Percentiles rank a stretch among this genome's conserved stretches.
Evolutionary conservation across 495 filamentous ascomycete species (phyloP).

Genomic region (Aspergillus taichungensis): DNA sequence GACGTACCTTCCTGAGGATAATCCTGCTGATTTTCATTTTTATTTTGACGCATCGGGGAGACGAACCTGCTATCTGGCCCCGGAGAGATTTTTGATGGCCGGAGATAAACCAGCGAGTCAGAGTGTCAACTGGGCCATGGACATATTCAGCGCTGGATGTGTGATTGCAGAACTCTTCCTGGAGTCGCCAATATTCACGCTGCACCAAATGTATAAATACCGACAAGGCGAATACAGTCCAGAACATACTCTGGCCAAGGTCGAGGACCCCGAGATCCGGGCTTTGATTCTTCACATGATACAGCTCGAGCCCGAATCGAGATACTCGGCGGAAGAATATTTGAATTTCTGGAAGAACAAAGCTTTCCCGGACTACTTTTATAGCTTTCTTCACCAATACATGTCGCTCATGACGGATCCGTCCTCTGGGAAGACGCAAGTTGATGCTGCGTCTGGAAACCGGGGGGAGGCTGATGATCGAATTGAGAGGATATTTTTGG

Average conservation of each 20-base stretch:
- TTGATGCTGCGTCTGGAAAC: slow-evolving; percentile 54
- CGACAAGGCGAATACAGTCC: slow-evolving; percentile 89
- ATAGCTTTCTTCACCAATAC: slow-evolving; percentile 93
- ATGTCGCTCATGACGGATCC: slow-evolving; percentile 95
- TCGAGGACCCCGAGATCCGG: slow-evolving; percentile 78
- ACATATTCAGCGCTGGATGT: slow-evolving; percentile 95
- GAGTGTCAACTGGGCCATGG: slow-evolving; percentile 87
- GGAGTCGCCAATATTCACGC: slow-evolving; percentile 86
- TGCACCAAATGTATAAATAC: slow-evolving; percentile 93
- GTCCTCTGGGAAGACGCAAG: slow-evolving; percentile 60
- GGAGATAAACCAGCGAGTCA: slow-evolving; percentile 57
- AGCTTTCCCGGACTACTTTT: slow-evolving; percentile 92
- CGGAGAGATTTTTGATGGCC: slow-evolving; percentile 75
- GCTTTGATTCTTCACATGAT: slow-evolving; percentile 94
- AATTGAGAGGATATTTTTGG: slow-evolving; percentile 83
- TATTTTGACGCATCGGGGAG: slow-evolving; percentile 92
- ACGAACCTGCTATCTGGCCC: slow-evolving; percentile 93
- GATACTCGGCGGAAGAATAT: slow-evolving; percentile 92
- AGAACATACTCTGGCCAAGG: slow-evolving; percentile 64
- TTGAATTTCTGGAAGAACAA: slow-evolving; percentile 85
- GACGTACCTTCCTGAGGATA: slow-evolving; percentile 89
- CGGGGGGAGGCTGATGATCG: slow-evolving; percentile 81
- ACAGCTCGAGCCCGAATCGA: slow-evolving; percentile 77
- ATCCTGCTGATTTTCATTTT: slow-evolving; percentile 94
- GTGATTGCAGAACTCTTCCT: slow-evolving; percentile 96